phyloP scores from a whole-genome alignment of 2,329 filamentous ascomycete species.

The Balansia obtecta region DNA sequence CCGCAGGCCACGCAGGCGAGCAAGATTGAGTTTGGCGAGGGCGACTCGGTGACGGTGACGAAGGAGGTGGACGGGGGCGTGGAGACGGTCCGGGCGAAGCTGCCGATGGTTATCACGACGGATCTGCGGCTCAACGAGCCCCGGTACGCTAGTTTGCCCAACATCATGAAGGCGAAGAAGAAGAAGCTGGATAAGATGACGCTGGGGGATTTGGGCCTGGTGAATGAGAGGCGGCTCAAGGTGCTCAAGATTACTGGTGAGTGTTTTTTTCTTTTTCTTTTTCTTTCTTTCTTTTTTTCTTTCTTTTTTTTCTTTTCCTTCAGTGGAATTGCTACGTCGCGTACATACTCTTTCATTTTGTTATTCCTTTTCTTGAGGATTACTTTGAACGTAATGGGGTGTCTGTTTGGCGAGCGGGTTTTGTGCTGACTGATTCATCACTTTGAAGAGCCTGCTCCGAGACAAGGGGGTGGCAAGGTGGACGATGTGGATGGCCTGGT shows the following conservation, averaged over 20 bases:
- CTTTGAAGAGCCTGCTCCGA: constrained; percentile 61
- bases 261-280: constrained; percentile 23
- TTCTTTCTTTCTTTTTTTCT: constrained; percentile 9
- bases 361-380: neutral
- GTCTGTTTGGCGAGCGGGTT: neutral
- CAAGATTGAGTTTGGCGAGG: constrained; percentile 64
- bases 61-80: constrained; percentile 92
- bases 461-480: constrained; percentile 92
- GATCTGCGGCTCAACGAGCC: constrained; percentile 92
- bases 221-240: constrained; percentile 67
- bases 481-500: constrained; percentile 95
- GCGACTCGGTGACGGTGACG: constrained; percentile 61
- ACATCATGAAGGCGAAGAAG: constrained; percentile 99
- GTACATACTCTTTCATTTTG: neutral
- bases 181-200: constrained; percentile 93
- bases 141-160: constrained; percentile 85
- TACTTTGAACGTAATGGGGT: neutral
- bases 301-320: constrained; percentile 17
- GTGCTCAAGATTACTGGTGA: constrained; percentile 75
- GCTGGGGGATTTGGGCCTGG: constrained; percentile 68
- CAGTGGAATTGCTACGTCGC: neutral
- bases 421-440: constrained; percentile 1
- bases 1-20: constrained; percentile 88
- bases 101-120: constrained; percentile 91
- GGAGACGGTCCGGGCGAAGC: constrained; percentile 72